phyloP scores from a whole-genome alignment of 169 alveolate species.

The Eimeria nieschulzi region DNA sequence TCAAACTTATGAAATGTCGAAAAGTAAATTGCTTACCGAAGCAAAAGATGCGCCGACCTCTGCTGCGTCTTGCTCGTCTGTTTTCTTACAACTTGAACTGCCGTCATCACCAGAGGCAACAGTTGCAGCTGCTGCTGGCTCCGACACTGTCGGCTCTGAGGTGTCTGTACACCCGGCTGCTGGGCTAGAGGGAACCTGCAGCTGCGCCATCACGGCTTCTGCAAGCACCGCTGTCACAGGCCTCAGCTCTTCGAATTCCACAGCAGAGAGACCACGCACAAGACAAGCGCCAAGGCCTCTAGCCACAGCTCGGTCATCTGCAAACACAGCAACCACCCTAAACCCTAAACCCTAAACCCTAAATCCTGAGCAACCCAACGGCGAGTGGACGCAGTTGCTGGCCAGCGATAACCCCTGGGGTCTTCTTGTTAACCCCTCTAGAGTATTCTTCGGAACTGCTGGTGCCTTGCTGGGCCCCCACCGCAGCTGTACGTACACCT shows the following conservation, averaged over 20 bases:
- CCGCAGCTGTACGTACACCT: too few relatives aligned
- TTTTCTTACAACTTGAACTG: neutral
- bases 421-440: too few relatives aligned
- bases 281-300: slow-evolving; percentile 25
- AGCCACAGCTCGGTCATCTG: slow-evolving; percentile 21
- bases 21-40: neutral
- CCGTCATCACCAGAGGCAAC: neutral
- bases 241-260: neutral
- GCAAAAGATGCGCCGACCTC: neutral
- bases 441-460: too few relatives aligned
- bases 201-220: neutral
- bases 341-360: too few relatives aligned
- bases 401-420: too few relatives aligned
- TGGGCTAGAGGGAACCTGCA: neutral
- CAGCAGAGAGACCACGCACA: neutral
- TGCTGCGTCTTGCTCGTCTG: neutral
- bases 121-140: neutral
- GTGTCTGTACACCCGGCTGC: neutral
- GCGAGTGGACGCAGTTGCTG: too few relatives aligned
- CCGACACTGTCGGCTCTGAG: neutral
- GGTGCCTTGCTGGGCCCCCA: too few relatives aligned
- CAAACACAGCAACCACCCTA: neutral
- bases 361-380: too few relatives aligned
- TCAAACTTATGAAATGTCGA: too few relatives aligned
- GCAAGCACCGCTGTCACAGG: slow-evolving; percentile 11